Base-by-base conservation (phyloP, 441 rosid genomes). In the Erodium moschatum region DNA sequence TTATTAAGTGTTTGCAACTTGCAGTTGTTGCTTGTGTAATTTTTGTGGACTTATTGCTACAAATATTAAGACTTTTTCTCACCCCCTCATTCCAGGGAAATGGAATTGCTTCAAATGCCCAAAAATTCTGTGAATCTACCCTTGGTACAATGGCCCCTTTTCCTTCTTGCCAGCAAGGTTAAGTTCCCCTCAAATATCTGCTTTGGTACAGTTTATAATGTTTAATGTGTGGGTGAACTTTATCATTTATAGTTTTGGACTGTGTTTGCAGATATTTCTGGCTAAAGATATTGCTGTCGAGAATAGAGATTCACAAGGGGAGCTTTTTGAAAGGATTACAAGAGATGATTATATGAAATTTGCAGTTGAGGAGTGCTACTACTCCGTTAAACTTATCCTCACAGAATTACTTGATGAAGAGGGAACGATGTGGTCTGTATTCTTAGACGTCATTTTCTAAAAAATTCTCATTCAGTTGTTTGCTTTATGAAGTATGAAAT, bases 121-220 rank as follows among this genome's bases (percentile, higher is more conserved):
- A 90, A 81, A 80, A 94, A 91, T 88, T 84, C 97, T 66, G 93
- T 94, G 72, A 82, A 79, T 72, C 91, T 91, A 64, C 85, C 84
- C 16, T 73, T 95, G 81, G 90, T 95, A 70, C 97, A 91, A 78
- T 95, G 96, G 97, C 99, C 99, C n/a, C 96, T 91, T 68, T 95
- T 95, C 83, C 97, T 95, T 81, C 97, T 95, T 79, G 84, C 95
- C 68, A 95, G 97, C 92, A 95, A 94, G 97, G 99, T 91, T 35
- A n/a, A 5, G 29, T 27, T 58, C 40, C 40, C 52, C n/a, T 46
- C 52, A 46, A 46, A 12, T 46, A 10, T 46, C 13, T 46, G 52
- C 52, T 46, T 68, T 4, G 16, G 31, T 27, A 31, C 29, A 27
- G 65, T 58, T 65, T 68, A 64, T 29, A 7, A 58, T 62, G 8